Evolutionary conservation across 257 asterid genomes (phyloP), one percentile per base, ranked within the genome.

Genomic region (Nicotiana attenuata): DNA sequence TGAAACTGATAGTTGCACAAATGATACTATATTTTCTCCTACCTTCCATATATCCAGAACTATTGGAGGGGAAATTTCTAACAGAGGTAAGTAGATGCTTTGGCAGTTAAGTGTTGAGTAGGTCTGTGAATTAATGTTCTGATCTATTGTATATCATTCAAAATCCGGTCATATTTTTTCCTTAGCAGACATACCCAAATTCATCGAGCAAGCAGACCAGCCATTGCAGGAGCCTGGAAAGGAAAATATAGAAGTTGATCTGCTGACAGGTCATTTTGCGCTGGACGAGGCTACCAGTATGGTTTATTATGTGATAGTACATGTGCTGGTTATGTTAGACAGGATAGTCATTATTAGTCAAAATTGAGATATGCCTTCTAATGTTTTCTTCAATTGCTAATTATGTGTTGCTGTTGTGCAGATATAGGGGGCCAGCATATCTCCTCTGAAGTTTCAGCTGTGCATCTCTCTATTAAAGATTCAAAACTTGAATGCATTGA

Each of bases 1-100:
- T 86, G 91, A 81, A 86, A 76, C 84, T 60, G 82, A 81, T 81
- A 79, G 86, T 85, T 87, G 85, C 75, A 88, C 22, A 60, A 81
- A 84, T 28, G 97, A 87, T 20, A 91, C 97, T 86, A 90, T 96
- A 86, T 96, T 96, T 89, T 96, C 99, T 82, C 99, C 98, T 15
- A 86, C 93, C 81, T 96, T 92, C 80, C 97, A 92, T 85, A 82
- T 84, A 81, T 84, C 94, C 69, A 88, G 88, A 84, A 90, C 80
- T 61, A 81, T 68, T 83, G 97, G 89, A 84, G 92, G 86, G 76
- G 97, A 89, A 75, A 65, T 87, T 81, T 82, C 96, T 53, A 89
- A 83, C 69, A 86, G 82, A 88, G 98, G 99, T 96, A 86, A 33
- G 17, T 83, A 67, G 59, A 52, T 77, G 61, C 45, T 50, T 60